Base-by-base conservation (phyloP, 169 alveolate genomes). In the Prorocentrum cordatum region DNA sequence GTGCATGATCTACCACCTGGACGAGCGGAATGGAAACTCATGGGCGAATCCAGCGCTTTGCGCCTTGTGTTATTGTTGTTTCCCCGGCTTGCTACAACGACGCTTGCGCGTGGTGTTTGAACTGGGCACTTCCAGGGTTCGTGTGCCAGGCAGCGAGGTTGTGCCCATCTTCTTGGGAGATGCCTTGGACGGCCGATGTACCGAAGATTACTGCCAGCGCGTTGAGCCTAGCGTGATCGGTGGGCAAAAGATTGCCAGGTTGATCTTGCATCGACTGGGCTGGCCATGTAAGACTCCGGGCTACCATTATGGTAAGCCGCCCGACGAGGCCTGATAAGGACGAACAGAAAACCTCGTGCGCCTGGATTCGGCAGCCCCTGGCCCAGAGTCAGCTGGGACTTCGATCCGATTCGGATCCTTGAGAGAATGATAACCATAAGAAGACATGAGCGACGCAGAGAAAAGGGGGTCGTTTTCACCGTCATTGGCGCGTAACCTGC, bases 151-250 rank as follows among this genome's bases (percentile, higher is more conserved):
- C 26, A 50, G 61, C 4, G 86, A 75, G 38, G 32, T 75, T 35
- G 86, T 75, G 31, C 86, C 86, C 36, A 75, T 75, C 24, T 14
- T 54, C 42, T 42, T 75, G 35, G 86, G 72, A 3, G 86, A 75
- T 75, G 86, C 86, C 33, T 62, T 75, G 64, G 86, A 75, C 24
- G 86, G 86, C 24, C 29, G 70, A n/a, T 75, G 86, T 27, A 75
- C 86, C 9, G 86, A 75, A 71, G 86, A 75, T 42, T 75, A 75
- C 58, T 71, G 54, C 71, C 86, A 75, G 58, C 36, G 86, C 29
- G 86, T 75, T 29, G 86, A 75, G 71, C 86, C 86, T 12, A 75
- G 86, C 35, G 86, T 75, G n/a, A n/a, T 75, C 35, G 86, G 86
- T 33, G 86, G 72, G 24, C 86, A 75, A 71, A 75, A 75, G 72